These are phyloP conservation scores for Boletus smithii DNA, from an alignment of 1,284 basidiomycete species.

Conservation along the genomic window DNA sequence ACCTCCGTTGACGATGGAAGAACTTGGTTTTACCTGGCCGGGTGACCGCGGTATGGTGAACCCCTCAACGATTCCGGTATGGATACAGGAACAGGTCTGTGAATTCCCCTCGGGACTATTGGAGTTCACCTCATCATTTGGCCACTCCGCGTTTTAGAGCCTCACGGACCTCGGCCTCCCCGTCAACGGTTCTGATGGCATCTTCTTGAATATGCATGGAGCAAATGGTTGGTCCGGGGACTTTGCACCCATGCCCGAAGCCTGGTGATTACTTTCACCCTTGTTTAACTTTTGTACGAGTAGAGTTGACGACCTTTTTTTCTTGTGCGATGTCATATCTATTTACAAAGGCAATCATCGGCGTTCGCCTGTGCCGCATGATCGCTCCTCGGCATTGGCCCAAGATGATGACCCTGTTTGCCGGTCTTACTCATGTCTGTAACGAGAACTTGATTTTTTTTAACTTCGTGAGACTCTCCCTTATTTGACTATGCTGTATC, in stretches of 20 bases:
- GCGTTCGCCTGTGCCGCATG: slow-evolving; percentile 19
- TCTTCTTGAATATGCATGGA: slow-evolving; percentile 75
- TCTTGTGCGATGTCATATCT: slow-evolving; percentile 18
- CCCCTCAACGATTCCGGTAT: slow-evolving; percentile 72
- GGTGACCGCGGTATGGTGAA: slow-evolving; percentile 71
- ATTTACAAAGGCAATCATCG: slow-evolving; percentile 23
- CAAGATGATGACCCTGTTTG: slow-evolving; percentile 1
- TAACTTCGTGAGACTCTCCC: background rate
- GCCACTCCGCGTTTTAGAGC: slow-evolving; percentile 47
- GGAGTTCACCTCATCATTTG: slow-evolving; percentile 5
- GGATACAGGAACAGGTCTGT: slow-evolving; percentile 77
- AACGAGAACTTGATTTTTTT: slow-evolving; percentile 2
- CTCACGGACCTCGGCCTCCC: slow-evolving; percentile 84
- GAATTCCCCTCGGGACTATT: background rate
- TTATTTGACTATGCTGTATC: slow-evolving; percentile 7
- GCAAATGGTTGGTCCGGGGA: slow-evolving; percentile 72
- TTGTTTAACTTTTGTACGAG: slow-evolving; percentile 19
- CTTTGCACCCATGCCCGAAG: slow-evolving; percentile 73
- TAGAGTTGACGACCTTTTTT: slow-evolving; percentile 25
- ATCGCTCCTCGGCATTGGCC: slow-evolving; percentile 8
- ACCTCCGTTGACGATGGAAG: slow-evolving; percentile 74
- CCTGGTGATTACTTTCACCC: slow-evolving; percentile 53
- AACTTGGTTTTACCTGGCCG: slow-evolving; percentile 77
- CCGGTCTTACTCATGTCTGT: background rate
- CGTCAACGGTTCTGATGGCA: slow-evolving; percentile 84